Evolutionary conservation across 139 green algal species (phyloP), one percentile per base, ranked within the genome.

Genomic region (Tetraselmis chui): DNA sequence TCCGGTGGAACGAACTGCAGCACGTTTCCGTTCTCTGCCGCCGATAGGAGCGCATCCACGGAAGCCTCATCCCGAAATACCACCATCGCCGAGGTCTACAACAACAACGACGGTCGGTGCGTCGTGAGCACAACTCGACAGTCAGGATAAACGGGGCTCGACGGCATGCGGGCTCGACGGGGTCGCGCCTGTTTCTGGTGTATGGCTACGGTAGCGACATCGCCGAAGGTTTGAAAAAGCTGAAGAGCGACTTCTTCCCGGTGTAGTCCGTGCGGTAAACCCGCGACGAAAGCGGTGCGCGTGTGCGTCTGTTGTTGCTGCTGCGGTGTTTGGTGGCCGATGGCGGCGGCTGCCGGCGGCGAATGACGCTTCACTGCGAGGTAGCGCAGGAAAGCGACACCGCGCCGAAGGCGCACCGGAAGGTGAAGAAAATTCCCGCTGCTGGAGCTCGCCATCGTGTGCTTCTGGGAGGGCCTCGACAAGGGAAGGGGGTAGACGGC

Each of bases 31-130:
- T 78, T 85, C 28, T 29, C 76, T 18, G 83, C 84, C 28, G 81
- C 83, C 28, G 77, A 82, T 0, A 91, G 67, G 11, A 81, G 30
- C 22, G 76, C 80, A 2, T 83, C 5, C 59, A 82, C 28, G 24
- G 76, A 30, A 29, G 0, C 80, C 78, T 25, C 80, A 59, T 80
- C 59, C 75, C 2, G 32, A 81, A 89, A 94, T 1, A 92, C 82
- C n/a, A 94, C 84, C 28, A 93, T 84, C 0, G 87, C 91, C 5
- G 86, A 91, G 2, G 76, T 79, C 86, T 89, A 83, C 32, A 79
- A 18, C n/a, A n/a, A n/a, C n/a, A n/a, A n/a, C n/a, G n/a, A n/a
- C n/a, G n/a, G n/a, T n/a, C n/a, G n/a, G n/a, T n/a, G n/a, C n/a
- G n/a, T n/a, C n/a, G n/a, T n/a, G n/a, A n/a, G n/a, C n/a, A n/a